Conservation (phyloP, 345 rosid species). For the Populus alba region DNA sequence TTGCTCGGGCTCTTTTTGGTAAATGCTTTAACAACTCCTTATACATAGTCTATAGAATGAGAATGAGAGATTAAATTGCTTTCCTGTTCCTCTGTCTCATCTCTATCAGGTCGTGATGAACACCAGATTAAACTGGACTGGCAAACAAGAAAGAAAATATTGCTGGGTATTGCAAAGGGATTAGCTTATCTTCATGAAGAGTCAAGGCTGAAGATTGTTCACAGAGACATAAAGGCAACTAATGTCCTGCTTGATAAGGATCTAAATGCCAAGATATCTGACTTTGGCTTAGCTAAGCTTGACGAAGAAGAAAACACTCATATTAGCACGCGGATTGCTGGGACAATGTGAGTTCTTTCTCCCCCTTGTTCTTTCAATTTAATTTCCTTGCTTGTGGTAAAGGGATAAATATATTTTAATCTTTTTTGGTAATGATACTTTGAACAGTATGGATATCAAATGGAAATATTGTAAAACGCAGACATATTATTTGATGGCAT, state of each 20-base stretch:
- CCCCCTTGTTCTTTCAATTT: not conserved
- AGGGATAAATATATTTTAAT: not conserved
- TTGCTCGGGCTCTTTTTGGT: conserved; percentile 68
- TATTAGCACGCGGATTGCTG: conserved; percentile 69
- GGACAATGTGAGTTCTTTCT: conserved; percentile 50
- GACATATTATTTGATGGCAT: not conserved
- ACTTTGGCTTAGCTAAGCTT: conserved; percentile 71
- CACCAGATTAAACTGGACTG: conserved; percentile 48
- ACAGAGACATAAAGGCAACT: conserved; percentile 69
- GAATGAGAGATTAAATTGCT: not conserved
- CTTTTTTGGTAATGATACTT: not conserved
- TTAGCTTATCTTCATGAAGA: conserved; percentile 66
- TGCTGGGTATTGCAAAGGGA: conserved; percentile 54
- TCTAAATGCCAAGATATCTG: conserved; percentile 65
- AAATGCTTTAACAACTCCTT: conserved; percentile 8
- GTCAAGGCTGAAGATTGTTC: conserved; percentile 68
- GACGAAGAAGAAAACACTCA: conserved; percentile 74
- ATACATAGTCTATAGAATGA: not conserved
- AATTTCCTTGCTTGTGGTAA: not conserved
- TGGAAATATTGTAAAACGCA: not conserved
- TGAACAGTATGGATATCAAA: not conserved
- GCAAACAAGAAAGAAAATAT: conserved; percentile 52
- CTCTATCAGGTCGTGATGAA: conserved; percentile 38
- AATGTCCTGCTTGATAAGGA: conserved; percentile 65
- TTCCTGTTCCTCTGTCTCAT: not conserved